Base-by-base conservation (phyloP, 1,284 basidiomycete species). In the Ganoderma sp. region DNA sequence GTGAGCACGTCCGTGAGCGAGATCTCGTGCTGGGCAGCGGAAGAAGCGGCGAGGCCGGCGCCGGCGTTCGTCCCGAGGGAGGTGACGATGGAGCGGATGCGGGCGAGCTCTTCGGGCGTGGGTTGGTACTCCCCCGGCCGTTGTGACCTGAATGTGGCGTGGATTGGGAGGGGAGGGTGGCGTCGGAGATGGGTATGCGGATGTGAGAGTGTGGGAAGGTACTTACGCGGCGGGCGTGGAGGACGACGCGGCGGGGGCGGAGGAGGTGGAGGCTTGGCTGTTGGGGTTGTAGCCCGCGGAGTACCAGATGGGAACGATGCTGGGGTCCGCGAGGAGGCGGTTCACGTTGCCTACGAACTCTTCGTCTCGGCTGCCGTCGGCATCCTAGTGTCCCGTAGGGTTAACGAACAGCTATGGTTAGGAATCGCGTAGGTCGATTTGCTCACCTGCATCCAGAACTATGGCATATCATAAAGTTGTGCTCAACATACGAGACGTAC, bases 391-490 rank as follows among this genome's bases (percentile, higher is more conserved):
- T 60, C 14, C 14, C 14, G n/a, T 17, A 28, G 22, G 3, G 12
- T 60, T 60, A 25, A 43, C 41, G 9, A 8, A 25, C n/a, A 8
- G 15, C 42, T 43, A 22, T 8, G 12, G 12, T 52, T 5, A 25
- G 48, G 3, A 12, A 25, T 12, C 5, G 58, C 43, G 41, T 25
- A 8, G 41, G 2, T 22, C n/a, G 15, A 39, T 39, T 25, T 41
- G 22, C 17, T 69, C 79, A 90, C 92, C 90, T 94, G 92, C 85
- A 94, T 83, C 92, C 92, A 94, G 75, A 93, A 94, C 92, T 94
- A 41, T 6, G 12, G 2, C 1, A 6, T 12, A 32, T 12, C 2
- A 69, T 7, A 14, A 72, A 3, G 45, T 4, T 28, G 45, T 58
- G 67, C 68, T 70, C 54, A 68, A 67, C 63, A 42, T 61, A 64